These are phyloP conservation scores for Drosera capensis DNA, from an alignment of 148 eudicot genomes.

Conservation along the genomic window DNA sequence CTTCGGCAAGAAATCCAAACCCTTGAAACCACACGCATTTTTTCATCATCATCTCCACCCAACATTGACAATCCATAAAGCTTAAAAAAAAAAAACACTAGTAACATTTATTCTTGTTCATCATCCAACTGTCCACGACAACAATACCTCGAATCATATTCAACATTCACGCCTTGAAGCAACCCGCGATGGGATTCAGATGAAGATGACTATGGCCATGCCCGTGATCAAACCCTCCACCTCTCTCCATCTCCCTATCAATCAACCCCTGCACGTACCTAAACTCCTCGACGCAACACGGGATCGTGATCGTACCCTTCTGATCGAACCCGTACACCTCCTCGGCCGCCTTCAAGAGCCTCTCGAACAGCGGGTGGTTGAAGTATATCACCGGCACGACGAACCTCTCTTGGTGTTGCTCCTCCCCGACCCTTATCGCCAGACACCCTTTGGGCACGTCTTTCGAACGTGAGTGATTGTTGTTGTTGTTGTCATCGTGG, in stretches of 20 bases:
- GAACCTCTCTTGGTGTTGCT: constrained; percentile 32
- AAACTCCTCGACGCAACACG: constrained; percentile 39
- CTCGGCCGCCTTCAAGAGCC: constrained; percentile 41
- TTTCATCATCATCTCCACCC: too few relatives aligned
- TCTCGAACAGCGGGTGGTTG: constrained; percentile 38
- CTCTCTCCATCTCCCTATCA: constrained; percentile 14
- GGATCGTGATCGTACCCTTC: constrained; percentile 38
- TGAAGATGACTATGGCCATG: constrained; percentile 10
- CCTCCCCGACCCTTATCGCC: constrained; percentile 36
- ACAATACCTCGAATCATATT: too few relatives aligned
- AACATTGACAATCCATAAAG: too few relatives aligned
- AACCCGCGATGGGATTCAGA: constrained; percentile 22
- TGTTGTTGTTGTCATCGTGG: too few relatives aligned
- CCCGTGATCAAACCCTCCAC: neutral
- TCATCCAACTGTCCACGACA: too few relatives aligned
- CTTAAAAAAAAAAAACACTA: too few relatives aligned
- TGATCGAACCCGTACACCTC: constrained; percentile 49
- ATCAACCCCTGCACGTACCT: constrained; percentile 24
- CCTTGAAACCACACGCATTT: too few relatives aligned
- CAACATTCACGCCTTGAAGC: constrained; percentile 26
- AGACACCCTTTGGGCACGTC: constrained; percentile 36
- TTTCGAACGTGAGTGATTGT: too few relatives aligned
- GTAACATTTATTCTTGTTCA: too few relatives aligned
- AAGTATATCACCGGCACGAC: constrained; percentile 37
- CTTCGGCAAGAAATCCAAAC: too few relatives aligned